Base-by-base conservation (phyloP, 2,329 filamentous ascomycete species). In the Nemania sp. region DNA sequence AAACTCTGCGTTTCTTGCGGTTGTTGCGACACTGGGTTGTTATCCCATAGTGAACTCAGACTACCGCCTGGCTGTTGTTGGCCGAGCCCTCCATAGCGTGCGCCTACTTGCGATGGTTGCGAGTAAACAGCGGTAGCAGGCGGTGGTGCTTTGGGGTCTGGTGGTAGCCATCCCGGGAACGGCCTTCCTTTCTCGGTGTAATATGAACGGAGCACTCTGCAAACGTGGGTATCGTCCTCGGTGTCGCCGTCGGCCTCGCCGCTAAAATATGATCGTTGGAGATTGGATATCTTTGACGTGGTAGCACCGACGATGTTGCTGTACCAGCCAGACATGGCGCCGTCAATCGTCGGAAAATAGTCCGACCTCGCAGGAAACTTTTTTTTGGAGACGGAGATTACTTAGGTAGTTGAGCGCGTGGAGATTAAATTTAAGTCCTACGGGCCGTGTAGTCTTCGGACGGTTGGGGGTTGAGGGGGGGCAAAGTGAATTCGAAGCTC, bases 221-320 rank as follows among this genome's bases (percentile, higher is more conserved):
- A 97, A 76, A 98, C 92, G 83, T 98, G 94, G 2, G 94, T 97
- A 82, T 97, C 93, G 82, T 98, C 94, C 81, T 97, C 88, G 70
- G 89, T 91, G 77, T 92, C 90, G 80, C 90, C 90, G 79, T 91
- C 90, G 73, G 85, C 83, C 72, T 92, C 89, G 78, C 85, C 83
- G 72, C 86, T 82, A 62, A 92, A 88, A 71, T 94, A 89, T 69
- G 93, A 89, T 69, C 90, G 90, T 75, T 88, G 87, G 62, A 90
- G 86, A 73, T 88, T 87, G 72, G 87, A 88, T 77, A 91, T 88
- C 75, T 89, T 87, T 54, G 88, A 89, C 64, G 89, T 87, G 47
- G 89, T 89, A 70, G 86, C 89, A 73, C 86, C 88, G 77, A 90
- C 82, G 77, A 90, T 86, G 77, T 90, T 93, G 76, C 90, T 92